Evolutionary conservation across 345 rosid genomes (phyloP), one percentile per base, ranked within the genome.

Genomic region (Populus pruinosa): DNA sequence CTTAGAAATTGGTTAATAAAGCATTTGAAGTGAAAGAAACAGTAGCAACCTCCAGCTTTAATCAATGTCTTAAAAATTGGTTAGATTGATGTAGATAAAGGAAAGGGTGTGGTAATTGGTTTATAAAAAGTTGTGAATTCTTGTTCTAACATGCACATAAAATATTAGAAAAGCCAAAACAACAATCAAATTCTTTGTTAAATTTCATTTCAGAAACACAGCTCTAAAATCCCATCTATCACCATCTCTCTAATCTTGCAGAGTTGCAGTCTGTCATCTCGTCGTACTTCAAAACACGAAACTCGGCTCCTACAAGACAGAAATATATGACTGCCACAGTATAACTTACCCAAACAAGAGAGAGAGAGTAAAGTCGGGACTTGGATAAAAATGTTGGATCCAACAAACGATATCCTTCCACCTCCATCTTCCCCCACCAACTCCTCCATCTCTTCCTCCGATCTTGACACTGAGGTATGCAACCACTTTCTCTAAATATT

Each of bases 391-490:
- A 90, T 89, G 91, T 82, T 79, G 85, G 93, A 91, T 89, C 93
- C 90, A 43, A 81, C 80, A 56, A 81, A 82, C 67, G 86, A 80
- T 35, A 67, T 88, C 36, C 76, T 84, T 8, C 91, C 83, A 1
- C 85, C 89, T 0, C 88, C 87, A 39, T 69, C 91, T 18, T 94
- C 97, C 65, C 98, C 98, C 9, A 87, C 96, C 70, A 84, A 82
- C 77, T 92, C 97, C 65, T 94, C 97, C 86, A 39, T 85, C 38
- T 91, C 97, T 74, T 94, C 97, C 80, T 94, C 97, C 82, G 98
- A 94, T 93, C 98, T 94, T 80, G 98, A 91, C 84, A 89, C 98
- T 11, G 97, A 93, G 97, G 98, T 93, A 72, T n/a, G 73, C 0
- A 9, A 1, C 43, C 38, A 13, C 7, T 73, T 69, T 75, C 67